Base-by-base conservation (phyloP, 2,329 filamentous ascomycete species). In the Aspergillus neoniger region DNA sequence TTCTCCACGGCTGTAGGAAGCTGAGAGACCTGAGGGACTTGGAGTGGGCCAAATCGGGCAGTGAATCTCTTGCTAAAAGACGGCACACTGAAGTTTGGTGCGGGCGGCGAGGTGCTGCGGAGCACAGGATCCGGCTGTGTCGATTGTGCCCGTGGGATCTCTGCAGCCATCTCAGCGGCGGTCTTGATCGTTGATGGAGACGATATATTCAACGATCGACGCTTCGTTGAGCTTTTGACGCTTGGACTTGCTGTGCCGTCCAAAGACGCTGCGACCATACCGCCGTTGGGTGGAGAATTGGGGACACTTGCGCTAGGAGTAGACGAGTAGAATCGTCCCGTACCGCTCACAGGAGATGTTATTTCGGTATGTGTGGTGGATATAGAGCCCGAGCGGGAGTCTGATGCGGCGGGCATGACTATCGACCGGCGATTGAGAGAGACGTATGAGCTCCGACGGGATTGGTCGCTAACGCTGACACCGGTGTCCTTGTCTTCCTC, bases 51-150 rank as follows among this genome's bases (percentile, higher is more conserved):
- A 8, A 60, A 64, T 41, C 67, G 64, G 14, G 71, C 60, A 3
- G 69, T 66, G 43, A 76, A 77, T 59, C 75, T 73, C 66, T 71
- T 75, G 68, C 75, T 79, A 57, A 78, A 77, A 1, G 71, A 72
- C 3, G 77, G 77, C 15, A 79, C 72, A 58, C 77, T 79, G 52
- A 79, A 78, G 57, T 79, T 79, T 3, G 76, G 77, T 3, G 76
- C 70, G 23, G 74, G 69, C 3, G 74, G 72, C 0, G 76, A 74
- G n/a, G 70, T 59, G 55, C 72, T 69, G 50, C 72, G 70, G 28
- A 65, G 50, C 7, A 70, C 55, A 8, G 65, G 55, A 15, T 74
- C 72, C 4, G 70, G 69, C 6, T 70, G 52, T 19, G 61, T 66
- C 15, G 73, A 65, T 32, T 68, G 68, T 28, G 67, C 62, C 19